phyloP scores from a whole-genome alignment of 2,329 filamentous ascomycete genomes.

The Cytospora schulzeri region DNA sequence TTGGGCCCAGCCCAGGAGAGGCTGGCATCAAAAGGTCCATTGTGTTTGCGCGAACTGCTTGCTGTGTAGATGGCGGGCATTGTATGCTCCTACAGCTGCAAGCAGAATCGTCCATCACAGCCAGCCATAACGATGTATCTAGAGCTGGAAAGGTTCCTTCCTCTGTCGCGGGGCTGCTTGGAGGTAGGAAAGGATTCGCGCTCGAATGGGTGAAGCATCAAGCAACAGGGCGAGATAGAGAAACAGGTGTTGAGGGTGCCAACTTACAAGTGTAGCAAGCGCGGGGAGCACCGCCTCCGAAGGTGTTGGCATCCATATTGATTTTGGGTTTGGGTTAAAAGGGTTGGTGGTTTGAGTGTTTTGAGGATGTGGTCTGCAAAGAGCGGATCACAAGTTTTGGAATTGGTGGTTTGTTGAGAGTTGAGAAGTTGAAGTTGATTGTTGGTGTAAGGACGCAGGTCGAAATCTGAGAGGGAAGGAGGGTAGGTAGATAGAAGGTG shows the following conservation, averaged over 20 bases:
- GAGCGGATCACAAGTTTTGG: conserved; percentile 17
- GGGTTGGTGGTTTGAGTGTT: conserved; percentile 22
- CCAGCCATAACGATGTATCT: background rate
- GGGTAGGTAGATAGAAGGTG: background rate
- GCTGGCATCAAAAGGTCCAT: background rate
- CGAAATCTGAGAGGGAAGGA: conserved; percentile 13
- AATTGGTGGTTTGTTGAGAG: conserved; percentile 26
- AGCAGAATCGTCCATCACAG: background rate
- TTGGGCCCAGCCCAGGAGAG: background rate
- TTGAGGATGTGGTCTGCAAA: conserved; percentile 14
- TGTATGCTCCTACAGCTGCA: background rate
- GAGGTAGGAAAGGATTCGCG: conserved; percentile 19
- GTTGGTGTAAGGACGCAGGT: conserved; percentile 7
- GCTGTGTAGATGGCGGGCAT: background rate
- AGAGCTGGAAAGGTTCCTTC: background rate
- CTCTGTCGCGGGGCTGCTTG: conserved; percentile 5
- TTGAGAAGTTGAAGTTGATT: background rate
- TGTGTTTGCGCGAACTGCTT: background rate
- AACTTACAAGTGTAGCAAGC: conserved; percentile 56
- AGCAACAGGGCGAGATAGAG: conserved; percentile 29
- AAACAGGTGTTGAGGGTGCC: conserved; percentile 27
- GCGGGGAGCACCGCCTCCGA: conserved; percentile 36
- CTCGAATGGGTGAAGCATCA: conserved; percentile 21
- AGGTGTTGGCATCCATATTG: conserved; percentile 40
- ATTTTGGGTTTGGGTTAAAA: conserved; percentile 15